Conservation (phyloP, 805 yeast genomes). For the Vanderwaltozyma tropicalis region DNA sequence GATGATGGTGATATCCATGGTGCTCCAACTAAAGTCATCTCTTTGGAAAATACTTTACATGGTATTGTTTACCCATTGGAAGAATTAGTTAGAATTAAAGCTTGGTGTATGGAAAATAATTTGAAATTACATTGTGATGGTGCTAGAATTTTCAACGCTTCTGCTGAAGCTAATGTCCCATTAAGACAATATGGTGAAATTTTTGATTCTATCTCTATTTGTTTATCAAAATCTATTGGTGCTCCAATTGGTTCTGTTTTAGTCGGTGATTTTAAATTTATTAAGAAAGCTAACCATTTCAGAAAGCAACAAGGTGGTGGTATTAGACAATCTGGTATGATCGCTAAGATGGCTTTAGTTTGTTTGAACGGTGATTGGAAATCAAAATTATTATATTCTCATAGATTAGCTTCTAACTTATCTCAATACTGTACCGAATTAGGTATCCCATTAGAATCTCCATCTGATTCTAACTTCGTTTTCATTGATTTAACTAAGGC, state of each 20-base stretch:
- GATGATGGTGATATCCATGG: slow-evolving; percentile 78
- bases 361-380: slow-evolving; percentile 69
- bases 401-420: slow-evolving; percentile 39
- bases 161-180: slow-evolving; percentile 52
- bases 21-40: slow-evolving; percentile 79
- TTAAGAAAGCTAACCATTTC: slow-evolving; percentile 69
- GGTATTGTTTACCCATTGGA: slow-evolving; percentile 75
- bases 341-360: slow-evolving; percentile 68
- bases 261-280: slow-evolving; percentile 53
- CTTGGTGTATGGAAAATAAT: slow-evolving; percentile 52
- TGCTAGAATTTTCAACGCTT: slow-evolving; percentile 92
- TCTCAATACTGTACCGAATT: slow-evolving; percentile 42
- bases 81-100: slow-evolving; percentile 60
- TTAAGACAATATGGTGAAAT: slow-evolving; percentile 59
- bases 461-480: slow-evolving; percentile 77
- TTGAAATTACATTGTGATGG: slow-evolving; percentile 79
- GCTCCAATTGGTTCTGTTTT: slow-evolving; percentile 89
- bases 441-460: slow-evolving; percentile 54
- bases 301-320: slow-evolving; percentile 93
- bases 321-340: slow-evolving; percentile 76
- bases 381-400: slow-evolving; percentile 38
- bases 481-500: slow-evolving; percentile 51
- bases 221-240: slow-evolving; percentile 82
- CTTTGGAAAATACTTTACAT: slow-evolving; percentile 80
- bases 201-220: slow-evolving; percentile 83